A percentile compares a stretch with the other conserved stretches of the same genome.
phyloP scores from a whole-genome alignment of 1,139 yeast genomes.

The Debaryomyces coudertii region DNA sequence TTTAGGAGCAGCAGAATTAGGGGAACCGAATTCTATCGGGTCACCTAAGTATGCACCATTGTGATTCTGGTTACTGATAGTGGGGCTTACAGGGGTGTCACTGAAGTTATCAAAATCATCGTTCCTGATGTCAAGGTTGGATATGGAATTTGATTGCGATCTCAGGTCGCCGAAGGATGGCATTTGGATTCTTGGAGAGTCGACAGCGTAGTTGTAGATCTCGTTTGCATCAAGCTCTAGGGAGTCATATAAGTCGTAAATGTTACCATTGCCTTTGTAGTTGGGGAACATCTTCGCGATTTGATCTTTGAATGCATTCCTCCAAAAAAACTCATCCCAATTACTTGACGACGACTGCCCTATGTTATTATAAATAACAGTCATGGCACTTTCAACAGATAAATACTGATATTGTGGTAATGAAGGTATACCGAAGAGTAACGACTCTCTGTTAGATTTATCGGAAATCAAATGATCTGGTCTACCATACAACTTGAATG shows the following conservation, averaged over 20 bases:
- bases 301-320: slow-evolving; percentile 36
- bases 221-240: slow-evolving; percentile 29
- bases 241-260: slow-evolving; percentile 32
- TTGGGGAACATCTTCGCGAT: slow-evolving; percentile 16
- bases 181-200: slow-evolving; percentile 21
- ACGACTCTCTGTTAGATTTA: slow-evolving; percentile 46
- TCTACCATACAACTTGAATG: slow-evolving; percentile 58
- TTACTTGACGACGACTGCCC: slow-evolving; percentile 31
- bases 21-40: slow-evolving; percentile 13
- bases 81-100: slow-evolving; percentile 16
- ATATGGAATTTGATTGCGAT: slow-evolving; percentile 5
- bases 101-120: slow-evolving; percentile 20
- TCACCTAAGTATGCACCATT: slow-evolving; percentile 13
- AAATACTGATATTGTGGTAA: slow-evolving; percentile 57
- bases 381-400: slow-evolving; percentile 41
- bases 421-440: slow-evolving; percentile 59
- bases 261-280: slow-evolving; percentile 38
- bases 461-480: slow-evolving; percentile 53
- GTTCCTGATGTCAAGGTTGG: slow-evolving; percentile 11
- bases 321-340: slow-evolving; percentile 49
- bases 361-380: slow-evolving; percentile 35
- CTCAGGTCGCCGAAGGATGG: slow-evolving; percentile 11
- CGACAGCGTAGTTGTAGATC: slow-evolving; percentile 10
- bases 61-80: slow-evolving; percentile 4
- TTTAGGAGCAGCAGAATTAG: slow-evolving; percentile 1